These are phyloP conservation scores for Cercis canadensis DNA, from an alignment of 306 rosid species.

Conservation along the genomic window DNA sequence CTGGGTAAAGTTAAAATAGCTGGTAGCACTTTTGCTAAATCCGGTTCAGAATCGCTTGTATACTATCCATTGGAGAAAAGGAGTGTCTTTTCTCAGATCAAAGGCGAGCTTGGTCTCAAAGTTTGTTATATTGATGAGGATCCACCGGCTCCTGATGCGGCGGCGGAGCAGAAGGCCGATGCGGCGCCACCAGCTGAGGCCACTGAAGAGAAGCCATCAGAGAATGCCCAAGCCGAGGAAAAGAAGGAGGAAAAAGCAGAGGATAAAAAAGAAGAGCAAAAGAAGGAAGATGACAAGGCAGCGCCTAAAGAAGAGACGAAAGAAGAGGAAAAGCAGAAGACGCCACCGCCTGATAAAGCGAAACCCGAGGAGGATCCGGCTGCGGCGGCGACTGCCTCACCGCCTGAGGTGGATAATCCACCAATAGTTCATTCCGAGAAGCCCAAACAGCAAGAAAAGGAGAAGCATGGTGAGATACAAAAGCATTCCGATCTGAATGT, in stretches of 20 bases:
- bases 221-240: constrained; percentile 33
- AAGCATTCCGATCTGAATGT: constrained; percentile 40
- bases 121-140: constrained; percentile 66
- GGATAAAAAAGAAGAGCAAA: constrained; percentile 42
- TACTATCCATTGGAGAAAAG: constrained; percentile 88
- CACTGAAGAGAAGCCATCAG: constrained; percentile 46
- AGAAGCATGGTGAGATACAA: constrained; percentile 24
- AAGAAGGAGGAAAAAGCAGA: constrained; percentile 41
- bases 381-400: not conserved
- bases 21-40: constrained; percentile 53
- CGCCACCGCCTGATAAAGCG: not conserved
- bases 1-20: constrained; percentile 83
- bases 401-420: constrained; percentile 42
- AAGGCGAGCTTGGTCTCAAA: constrained; percentile 79
- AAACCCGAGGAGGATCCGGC: constrained; percentile 38
- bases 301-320: constrained; percentile 41
- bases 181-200: not conserved
- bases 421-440: constrained; percentile 52
- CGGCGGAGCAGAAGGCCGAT: constrained; percentile 38
- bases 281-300: constrained; percentile 36
- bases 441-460: constrained; percentile 27
- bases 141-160: constrained; percentile 43
- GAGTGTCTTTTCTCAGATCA: constrained; percentile 89
- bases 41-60: constrained; percentile 53
- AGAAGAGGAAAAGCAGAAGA: constrained; percentile 38